Base-by-base conservation (phyloP, 805 yeast genomes). In the Spathaspora girioi region DNA sequence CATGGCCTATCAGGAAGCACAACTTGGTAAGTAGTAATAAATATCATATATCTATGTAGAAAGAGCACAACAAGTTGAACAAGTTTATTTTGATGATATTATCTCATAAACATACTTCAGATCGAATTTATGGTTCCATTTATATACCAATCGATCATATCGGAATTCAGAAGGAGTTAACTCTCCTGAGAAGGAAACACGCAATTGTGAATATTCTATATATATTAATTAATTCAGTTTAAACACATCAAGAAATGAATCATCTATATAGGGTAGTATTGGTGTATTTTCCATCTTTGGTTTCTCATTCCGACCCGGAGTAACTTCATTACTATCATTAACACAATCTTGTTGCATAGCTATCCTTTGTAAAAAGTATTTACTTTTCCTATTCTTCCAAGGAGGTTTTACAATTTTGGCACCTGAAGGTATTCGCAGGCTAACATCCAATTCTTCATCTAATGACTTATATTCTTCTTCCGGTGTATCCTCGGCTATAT, bases 291-390 rank as follows among this genome's bases (percentile, higher is more conserved):
- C 14, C 32, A 10, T 11, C 32, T 29, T 9, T 29, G 11, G 32
- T 12, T 29, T 29, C 32, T 29, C 32, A 9, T 29, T 29, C 10
- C 9, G 14, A 9, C 2, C 14, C 32, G 4, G 14, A 9, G 3
- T 9, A 10, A 10, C 14, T 29, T 29, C 32, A 10, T 12, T 12
- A 10, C n/a, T 8, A 40, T 40, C 43, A 26, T 64, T 67, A 23
- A 68, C 73, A 50, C 66, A 63, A 50, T 71, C 73, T 59, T 70
- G 70, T 56, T 71, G 76, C 66, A 71, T 61, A 27, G 75, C 75
- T 42, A 71, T 71, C 38, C 68, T 56, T 26, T 64, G 61, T 20
- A 70, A 52, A 42, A 64, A 56, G 48, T 56, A 56, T 47, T 50
- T 56, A 27, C 14, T 9, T 29, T 48, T 54, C 14, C 49, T 50